Conservation (phyloP, 2,329 filamentous ascomycete genomes). For the Sclerotinia spermophila region DNA sequence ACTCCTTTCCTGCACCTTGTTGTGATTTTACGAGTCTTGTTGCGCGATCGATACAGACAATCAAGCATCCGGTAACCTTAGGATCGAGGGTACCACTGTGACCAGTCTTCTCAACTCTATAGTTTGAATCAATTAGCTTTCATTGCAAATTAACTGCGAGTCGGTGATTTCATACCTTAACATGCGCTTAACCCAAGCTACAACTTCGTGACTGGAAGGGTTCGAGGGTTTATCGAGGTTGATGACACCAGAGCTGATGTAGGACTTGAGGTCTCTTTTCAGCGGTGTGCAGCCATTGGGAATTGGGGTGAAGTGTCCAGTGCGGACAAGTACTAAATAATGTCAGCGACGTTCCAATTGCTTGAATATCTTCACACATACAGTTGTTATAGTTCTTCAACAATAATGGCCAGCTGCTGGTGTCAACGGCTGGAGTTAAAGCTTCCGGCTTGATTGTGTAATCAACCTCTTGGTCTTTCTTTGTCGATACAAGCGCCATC, state of each 20-base stretch:
- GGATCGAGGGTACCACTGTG: conserved; percentile 98
- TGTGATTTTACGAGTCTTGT: conserved; percentile 98
- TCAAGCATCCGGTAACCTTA: conserved; percentile 94
- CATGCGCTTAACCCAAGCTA: conserved; percentile 98
- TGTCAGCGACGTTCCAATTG: conserved; percentile 27
- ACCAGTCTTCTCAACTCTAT: conserved; percentile 88
- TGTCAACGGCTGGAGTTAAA: conserved; percentile 72
- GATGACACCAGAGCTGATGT: conserved; percentile 95
- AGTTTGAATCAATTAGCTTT: conserved; percentile 21
- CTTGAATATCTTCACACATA: conserved; percentile 46
- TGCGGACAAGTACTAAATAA: conserved; percentile 76
- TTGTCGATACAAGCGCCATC: conserved; percentile 47
- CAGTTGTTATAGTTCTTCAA: conserved; percentile 94
- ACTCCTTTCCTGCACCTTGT: conserved; percentile 98
- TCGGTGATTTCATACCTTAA: conserved; percentile 58
- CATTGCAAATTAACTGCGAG: not conserved
- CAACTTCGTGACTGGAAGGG: conserved; percentile 96
- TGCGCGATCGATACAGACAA: conserved; percentile 93
- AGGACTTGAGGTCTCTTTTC: conserved; percentile 93
- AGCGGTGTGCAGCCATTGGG: conserved; percentile 87
- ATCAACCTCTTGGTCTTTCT: conserved; percentile 55
- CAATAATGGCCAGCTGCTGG: conserved; percentile 86
- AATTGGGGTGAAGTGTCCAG: conserved; percentile 95
- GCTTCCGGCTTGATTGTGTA: conserved; percentile 92
- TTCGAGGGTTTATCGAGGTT: conserved; percentile 98